Evolutionary conservation across 2,329 filamentous ascomycete genomes (phyloP).

Genomic region (Cladophialophora yegresii): DNA sequence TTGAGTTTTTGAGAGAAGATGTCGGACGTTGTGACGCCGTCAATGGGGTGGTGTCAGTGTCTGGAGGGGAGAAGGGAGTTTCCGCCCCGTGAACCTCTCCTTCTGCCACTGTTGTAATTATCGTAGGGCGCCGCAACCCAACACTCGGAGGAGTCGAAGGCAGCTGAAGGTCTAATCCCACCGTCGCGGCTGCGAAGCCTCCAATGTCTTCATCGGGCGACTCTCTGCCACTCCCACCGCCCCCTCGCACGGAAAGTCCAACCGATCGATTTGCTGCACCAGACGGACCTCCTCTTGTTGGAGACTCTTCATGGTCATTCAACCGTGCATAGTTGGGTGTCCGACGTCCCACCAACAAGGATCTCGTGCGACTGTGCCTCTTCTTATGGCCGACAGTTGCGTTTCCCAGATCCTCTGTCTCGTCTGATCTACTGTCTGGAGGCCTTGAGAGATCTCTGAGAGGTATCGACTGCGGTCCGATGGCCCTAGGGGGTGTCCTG

Average conservation of each 20-base stretch:
- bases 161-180: slow-evolving; percentile 47
- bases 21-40: slow-evolving; percentile 60
- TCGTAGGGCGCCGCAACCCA: slow-evolving; percentile 34
- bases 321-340: slow-evolving; percentile 39
- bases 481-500: slow-evolving; percentile 34
- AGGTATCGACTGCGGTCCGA: slow-evolving; percentile 62
- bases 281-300: slow-evolving; percentile 29
- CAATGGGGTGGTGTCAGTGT: slow-evolving; percentile 61
- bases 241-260: slow-evolving; percentile 18
- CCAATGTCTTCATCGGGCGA: slow-evolving; percentile 44
- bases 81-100: slow-evolving; percentile 38
- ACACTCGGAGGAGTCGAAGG: slow-evolving; percentile 34
- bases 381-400: slow-evolving; percentile 35
- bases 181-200: slow-evolving; percentile 48
- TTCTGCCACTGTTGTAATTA: slow-evolving; percentile 37
- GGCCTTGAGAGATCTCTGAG: slow-evolving; percentile 62
- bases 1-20: slow-evolving; percentile 54
- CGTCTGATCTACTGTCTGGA: slow-evolving; percentile 39
- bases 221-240: slow-evolving; percentile 42
- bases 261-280: slow-evolving; percentile 8
- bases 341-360: slow-evolving; percentile 49
- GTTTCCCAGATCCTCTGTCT: slow-evolving; percentile 38
- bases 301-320: slow-evolving; percentile 29
- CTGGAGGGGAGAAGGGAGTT: slow-evolving; percentile 46
- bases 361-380: slow-evolving; percentile 46